Percentiles rank a stretch among this genome's conserved stretches.
Evolutionary conservation across 129 eudicot species (phyloP).

Genomic region (Artemisia tridentata): DNA sequence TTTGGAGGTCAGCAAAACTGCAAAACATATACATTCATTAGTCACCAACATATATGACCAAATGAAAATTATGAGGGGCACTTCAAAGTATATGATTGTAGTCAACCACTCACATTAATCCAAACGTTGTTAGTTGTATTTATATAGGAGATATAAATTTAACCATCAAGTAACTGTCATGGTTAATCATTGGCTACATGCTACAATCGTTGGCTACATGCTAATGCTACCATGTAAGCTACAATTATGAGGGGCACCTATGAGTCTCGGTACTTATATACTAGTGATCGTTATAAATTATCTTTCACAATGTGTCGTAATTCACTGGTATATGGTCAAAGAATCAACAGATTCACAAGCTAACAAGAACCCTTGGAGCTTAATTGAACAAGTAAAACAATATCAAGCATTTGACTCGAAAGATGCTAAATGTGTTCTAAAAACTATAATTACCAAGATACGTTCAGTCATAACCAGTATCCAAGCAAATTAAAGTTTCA

Average conservation of each 20-base stretch:
- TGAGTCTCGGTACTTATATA: too few species aligned
- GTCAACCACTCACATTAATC: too few species aligned
- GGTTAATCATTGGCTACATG: too few species aligned
- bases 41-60: not conserved
- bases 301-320: too few species aligned
- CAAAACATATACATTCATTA: constrained; percentile 24
- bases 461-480: constrained; percentile 3
- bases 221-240: too few species aligned
- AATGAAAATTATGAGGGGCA: not conserved
- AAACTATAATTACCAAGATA: not conserved
- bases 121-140: too few species aligned
- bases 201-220: too few species aligned
- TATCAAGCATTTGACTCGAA: not conserved
- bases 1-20: constrained; percentile 95
- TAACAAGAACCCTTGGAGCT: not conserved
- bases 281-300: too few species aligned
- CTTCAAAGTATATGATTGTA: not conserved
- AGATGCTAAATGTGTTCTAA: not conserved
- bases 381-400: not conserved
- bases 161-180: too few species aligned
- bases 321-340: too few species aligned
- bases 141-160: too few species aligned
- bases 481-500: constrained; percentile 7
- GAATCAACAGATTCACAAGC: not conserved
- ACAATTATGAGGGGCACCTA: too few species aligned